Conservation (phyloP, 495 filamentous ascomycete species). For the Chlorociboria aeruginascens region DNA sequence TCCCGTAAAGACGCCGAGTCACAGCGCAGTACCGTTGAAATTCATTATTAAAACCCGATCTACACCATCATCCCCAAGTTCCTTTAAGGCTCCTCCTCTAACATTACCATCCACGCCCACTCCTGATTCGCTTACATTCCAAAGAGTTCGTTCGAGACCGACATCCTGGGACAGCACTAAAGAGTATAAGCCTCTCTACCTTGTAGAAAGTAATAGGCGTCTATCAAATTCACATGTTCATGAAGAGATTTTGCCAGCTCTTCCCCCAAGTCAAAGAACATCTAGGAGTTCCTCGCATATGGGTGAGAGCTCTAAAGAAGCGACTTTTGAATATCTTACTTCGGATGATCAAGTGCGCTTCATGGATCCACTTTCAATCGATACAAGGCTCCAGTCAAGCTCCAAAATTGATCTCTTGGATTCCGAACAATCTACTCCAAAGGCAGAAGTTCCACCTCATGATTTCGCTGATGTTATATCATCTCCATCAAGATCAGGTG, state of each 20-base stretch:
- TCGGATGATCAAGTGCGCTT: not conserved
- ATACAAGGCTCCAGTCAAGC: slow-evolving; percentile 14
- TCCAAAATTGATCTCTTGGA: slow-evolving; percentile 18
- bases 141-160: slow-evolving; percentile 26
- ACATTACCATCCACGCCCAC: slow-evolving; percentile 23
- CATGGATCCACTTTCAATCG: slow-evolving; percentile 18
- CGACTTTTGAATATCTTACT: slow-evolving; percentile 9
- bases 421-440: slow-evolving; percentile 26
- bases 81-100: slow-evolving; percentile 25
- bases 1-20: slow-evolving; percentile 29
- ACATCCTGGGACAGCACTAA: slow-evolving; percentile 37
- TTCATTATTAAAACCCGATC: slow-evolving; percentile 34
- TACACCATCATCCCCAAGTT: slow-evolving; percentile 29
- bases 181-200: slow-evolving; percentile 36
- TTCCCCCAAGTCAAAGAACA: slow-evolving; percentile 25
- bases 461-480: not conserved
- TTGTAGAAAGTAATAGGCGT: slow-evolving; percentile 30
- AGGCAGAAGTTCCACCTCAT: slow-evolving; percentile 8
- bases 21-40: slow-evolving; percentile 35
- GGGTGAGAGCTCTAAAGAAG: slow-evolving; percentile 1
- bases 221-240: not conserved
- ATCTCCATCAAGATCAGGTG: not conserved
- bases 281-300: slow-evolving; percentile 21
- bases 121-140: slow-evolving; percentile 18
- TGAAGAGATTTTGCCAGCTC: slow-evolving; percentile 15